Base-by-base conservation (phyloP, 1,284 basidiomycete species). In the Apiotrichum gracile region DNA sequence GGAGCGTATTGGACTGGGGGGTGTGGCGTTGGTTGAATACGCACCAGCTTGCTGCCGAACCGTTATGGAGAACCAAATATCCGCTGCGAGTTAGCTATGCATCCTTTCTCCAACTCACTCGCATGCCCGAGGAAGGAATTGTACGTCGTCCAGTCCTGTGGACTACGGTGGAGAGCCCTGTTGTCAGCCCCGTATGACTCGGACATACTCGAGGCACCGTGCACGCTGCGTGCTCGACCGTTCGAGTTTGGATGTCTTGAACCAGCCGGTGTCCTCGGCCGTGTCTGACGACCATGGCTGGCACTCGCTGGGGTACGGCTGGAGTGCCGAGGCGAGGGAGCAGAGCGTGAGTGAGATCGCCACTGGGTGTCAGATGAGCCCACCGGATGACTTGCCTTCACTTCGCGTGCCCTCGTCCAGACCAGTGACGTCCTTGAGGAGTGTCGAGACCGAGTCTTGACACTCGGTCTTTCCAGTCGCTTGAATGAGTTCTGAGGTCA, bases 131-230 rank as follows among this genome's bases (percentile, higher is more conserved):
- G 51, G 46, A 67, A 76, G 1, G 57, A 61, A 34, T 72, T 73
- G 51, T 73, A 76, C 12, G 65, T 70, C 16, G 60, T 69, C 73
- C 73, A 76, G 49, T 76, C 74, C 47, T 76, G 74, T 1, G 71
- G 67, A 49, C 72, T 74, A 17, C 74, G 63, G 55, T 74, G 70
- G 2, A 76, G 48, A 2, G 71, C 66, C 7, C 74, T 76, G 19
- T n/a, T 37, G 17, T 17, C 16, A 53, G 34, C 27, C 46, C 33
- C 51, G 43, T 38, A 19, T 6, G 29, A 7, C 14, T 43, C 9
- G 9, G 14, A 54, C 66, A 59, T 37, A 67, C 69, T 56, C 51
- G 24, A 69, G 49, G 56, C 67, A 70, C 39, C n/a, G 42, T 17
- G 44, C 13, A 5, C 47, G 38, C 31, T 49, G 27, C 35, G 1